These are phyloP conservation scores for Tuber borchii DNA, from an alignment of 495 filamentous ascomycete genomes.

Conservation along the genomic window DNA sequence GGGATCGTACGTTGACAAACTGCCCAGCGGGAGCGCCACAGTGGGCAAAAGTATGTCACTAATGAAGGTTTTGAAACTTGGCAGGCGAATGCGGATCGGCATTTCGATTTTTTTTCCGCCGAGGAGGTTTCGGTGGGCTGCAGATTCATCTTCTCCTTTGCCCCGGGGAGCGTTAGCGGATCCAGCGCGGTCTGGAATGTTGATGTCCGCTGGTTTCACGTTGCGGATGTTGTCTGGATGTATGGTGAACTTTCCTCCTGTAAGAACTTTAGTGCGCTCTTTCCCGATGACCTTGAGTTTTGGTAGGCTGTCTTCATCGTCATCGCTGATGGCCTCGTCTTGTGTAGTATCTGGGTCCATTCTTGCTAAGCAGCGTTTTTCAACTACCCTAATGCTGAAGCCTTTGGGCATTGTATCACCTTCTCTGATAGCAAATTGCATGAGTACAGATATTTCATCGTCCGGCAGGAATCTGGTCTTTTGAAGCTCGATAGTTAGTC, in stretches of 20 bases:
- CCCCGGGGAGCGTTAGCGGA: not conserved
- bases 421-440: constrained; percentile 28
- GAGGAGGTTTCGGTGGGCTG: not conserved
- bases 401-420: constrained; percentile 33
- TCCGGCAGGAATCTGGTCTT: constrained; percentile 38
- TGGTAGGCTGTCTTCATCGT: constrained; percentile 15
- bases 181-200: not conserved
- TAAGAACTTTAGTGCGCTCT: constrained; percentile 32
- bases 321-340: constrained; percentile 22
- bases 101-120: constrained; percentile 28
- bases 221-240: constrained; percentile 17
- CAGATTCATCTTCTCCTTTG: not conserved
- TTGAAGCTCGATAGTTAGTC: constrained; percentile 37
- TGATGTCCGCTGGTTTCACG: constrained; percentile 9
- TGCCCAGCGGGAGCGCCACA: constrained; percentile 39
- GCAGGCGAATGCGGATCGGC: constrained; percentile 32
- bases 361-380: constrained; percentile 26
- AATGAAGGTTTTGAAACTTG: constrained; percentile 38
- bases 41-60: constrained; percentile 37
- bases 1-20: constrained; percentile 12
- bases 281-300: constrained; percentile 26
- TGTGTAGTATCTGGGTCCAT: constrained; percentile 13
- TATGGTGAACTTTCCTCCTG: constrained; percentile 29
- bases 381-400: constrained; percentile 31
- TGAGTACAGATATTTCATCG: constrained; percentile 30